Base-by-base conservation (phyloP, 2,329 filamentous ascomycete species). In the Penicillium sp. region DNA sequence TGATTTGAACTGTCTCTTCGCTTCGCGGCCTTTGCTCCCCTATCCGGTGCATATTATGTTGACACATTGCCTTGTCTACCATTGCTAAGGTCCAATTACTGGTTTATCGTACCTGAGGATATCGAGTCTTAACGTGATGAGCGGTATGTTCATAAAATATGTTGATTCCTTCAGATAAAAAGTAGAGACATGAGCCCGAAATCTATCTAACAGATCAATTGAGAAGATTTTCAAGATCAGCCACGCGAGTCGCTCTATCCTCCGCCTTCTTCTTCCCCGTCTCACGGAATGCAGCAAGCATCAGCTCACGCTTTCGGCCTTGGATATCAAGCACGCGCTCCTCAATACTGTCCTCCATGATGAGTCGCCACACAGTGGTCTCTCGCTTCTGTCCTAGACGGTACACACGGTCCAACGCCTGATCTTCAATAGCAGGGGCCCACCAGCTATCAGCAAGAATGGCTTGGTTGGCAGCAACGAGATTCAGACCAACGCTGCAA, bases 351-450 rank as follows among this genome's bases (percentile, higher is more conserved):
- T 81, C 84, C 65, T 96, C 89, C 77, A 96, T 89, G 1, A 96
- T 85, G 10, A 96, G 79, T 47, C 91, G 81, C 81, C 91, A 95
- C 1, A 96, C 87, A 1, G 86, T 92, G 0, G 89, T 92, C 59
- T 87, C 83, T 37, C 89, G 84, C 61, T 83, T 93, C 76, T 96
- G 93, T 0, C 92, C 92, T 0, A 96, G 81, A 0, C 92, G 84
- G 70, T 96, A 90, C 7, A 96, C 91, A 4, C 92, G 88, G 70
- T 96, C 92, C 3, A 96, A 83, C 3, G 93, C 93, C 71, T 96
- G 92, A 65, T 96, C 91, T 73, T 96, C 92, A 54, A 96, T 95
- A 1, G 91, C 91, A 0, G 92, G 92, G 1, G 92, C 91, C 90
- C 92, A 96, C 92, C 91, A 96, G 57, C 85, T 90, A 72, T 96